These are phyloP conservation scores for Citrus medica DNA, from an alignment of 345 rosid genomes.

Conservation along the genomic window DNA sequence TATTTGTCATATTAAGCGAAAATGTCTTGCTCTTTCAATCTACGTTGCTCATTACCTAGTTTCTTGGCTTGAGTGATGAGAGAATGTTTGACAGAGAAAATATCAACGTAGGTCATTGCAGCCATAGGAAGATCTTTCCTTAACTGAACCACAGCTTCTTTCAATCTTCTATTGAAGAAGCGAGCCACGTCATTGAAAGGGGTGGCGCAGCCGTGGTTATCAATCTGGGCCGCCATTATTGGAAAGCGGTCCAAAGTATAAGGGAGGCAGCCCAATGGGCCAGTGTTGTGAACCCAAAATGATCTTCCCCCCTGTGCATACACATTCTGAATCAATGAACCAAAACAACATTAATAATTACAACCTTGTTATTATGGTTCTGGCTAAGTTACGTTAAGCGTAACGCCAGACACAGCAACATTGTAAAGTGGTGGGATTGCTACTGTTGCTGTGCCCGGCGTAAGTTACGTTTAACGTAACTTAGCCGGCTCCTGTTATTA, in stretches of 20 bases:
- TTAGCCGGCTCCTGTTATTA: no score
- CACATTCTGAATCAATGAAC: conserved; percentile 25
- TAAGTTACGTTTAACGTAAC: no score
- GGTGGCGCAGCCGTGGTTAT: conserved; percentile 54
- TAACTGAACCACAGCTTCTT: conserved; percentile 31
- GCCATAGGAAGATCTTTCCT: conserved; percentile 53
- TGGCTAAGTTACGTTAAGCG: no score
- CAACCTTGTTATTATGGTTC: neutral
- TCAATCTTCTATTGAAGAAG: conserved; percentile 42
- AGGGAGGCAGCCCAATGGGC: conserved; percentile 67
- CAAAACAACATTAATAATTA: neutral
- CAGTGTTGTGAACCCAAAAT: conserved; percentile 83
- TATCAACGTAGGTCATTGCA: conserved; percentile 59
- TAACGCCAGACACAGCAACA: no score
- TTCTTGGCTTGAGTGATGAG: conserved; percentile 52
- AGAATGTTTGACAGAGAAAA: conserved; percentile 50
- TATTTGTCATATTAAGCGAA: neutral
- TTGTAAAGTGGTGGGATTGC: no score
- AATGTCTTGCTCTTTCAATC: neutral
- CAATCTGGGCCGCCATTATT: conserved; percentile 31
- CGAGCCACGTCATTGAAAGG: conserved; percentile 62
- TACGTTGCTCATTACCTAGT: conserved; percentile 28
- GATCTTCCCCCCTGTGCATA: conserved; percentile 64
- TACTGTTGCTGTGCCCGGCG: no score
- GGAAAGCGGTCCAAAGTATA: conserved; percentile 48